Evolutionary conservation across 2,329 filamentous ascomycete species (phyloP).

Genomic region (Beauveria bassiana): DNA sequence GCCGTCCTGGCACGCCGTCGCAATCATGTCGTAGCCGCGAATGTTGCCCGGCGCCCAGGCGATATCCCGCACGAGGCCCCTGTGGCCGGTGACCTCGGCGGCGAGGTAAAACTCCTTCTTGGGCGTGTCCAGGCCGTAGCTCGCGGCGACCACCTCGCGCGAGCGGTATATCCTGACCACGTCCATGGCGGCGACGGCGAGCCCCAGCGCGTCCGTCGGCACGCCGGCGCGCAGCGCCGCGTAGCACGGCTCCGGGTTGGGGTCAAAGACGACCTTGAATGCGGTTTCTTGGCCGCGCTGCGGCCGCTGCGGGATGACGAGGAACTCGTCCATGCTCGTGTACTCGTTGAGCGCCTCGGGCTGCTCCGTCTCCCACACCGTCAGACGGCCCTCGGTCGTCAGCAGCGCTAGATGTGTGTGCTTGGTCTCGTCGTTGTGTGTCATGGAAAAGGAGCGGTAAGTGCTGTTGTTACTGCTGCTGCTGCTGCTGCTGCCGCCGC

Average conservation of each 20-base stretch:
- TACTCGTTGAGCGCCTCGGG: slow-evolving; percentile 75
- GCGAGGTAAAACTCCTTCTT: slow-evolving; percentile 80
- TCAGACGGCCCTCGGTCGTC: slow-evolving; percentile 71
- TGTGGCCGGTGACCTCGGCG: slow-evolving; percentile 65
- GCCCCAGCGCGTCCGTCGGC: slow-evolving; percentile 65
- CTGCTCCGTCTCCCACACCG: slow-evolving; percentile 77
- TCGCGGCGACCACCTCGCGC: slow-evolving; percentile 45
- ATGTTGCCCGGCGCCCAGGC: slow-evolving; percentile 91
- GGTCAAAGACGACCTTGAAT: slow-evolving; percentile 82
- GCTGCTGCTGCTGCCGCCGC: too few species aligned
- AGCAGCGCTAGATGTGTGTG: slow-evolving; percentile 83
- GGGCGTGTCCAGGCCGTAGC: slow-evolving; percentile 45
- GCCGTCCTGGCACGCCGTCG: slow-evolving; percentile 89
- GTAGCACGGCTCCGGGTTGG: slow-evolving; percentile 75
- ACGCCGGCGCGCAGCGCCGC: slow-evolving; percentile 73
- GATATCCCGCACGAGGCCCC: slow-evolving; percentile 74
- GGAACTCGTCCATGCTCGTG: slow-evolving; percentile 64
- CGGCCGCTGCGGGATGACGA: slow-evolving; percentile 61
- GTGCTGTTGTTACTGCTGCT: slow-evolving; percentile 37
- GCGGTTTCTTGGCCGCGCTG: slow-evolving; percentile 76
- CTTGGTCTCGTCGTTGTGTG: slow-evolving; percentile 67
- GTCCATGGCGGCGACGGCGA: slow-evolving; percentile 83
- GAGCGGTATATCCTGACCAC: slow-evolving; percentile 78
- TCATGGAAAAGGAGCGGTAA: slow-evolving; percentile 79
- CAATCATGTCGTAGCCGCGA: slow-evolving; percentile 81